Base-by-base conservation (phyloP, 306 rosid species). In the Vicia sativa region DNA sequence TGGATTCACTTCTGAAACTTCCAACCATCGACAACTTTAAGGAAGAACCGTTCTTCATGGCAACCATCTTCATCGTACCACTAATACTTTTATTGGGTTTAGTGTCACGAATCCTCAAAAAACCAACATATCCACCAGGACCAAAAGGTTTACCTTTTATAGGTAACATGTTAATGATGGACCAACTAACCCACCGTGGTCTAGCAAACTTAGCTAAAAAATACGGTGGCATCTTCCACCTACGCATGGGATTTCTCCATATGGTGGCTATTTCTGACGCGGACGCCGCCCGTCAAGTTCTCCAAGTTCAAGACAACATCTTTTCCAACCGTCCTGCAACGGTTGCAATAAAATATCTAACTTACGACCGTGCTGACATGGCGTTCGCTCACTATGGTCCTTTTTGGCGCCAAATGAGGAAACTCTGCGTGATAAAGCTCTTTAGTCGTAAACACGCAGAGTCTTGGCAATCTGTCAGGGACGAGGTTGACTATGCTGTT, bases 371-470 rank as follows among this genome's bases (percentile, higher is more conserved):
- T 0, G 96, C 96, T 0, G 97, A 92, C 87, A 92, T 92, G 97
- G 97, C 95, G 0, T 92, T 92, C 4, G 95, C 97, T 13, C 86
- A 89, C 86, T 89, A 92, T 34, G 97, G 96, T 0, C 96, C 97
- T 11, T 92, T 89, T 56, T 92, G 97, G 97, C 79, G 96, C 2
- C 97, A 92, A 79, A 92, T 92, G 96, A 62, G 96, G 0, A 92
- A 89, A 79, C 81, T 92, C 1, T 92, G 97, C 34, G 97, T 92
- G 43, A 82, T 89, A 87, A 85, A 86, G 65, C 89, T 92, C 11
- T 92, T 92, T 63, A 84, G 95, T 79, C 95, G 96, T 15, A 87
- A 81, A n/a, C 84, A 90, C 0, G 87, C 85, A 0, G 95, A 92
- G 89, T 92, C 96, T 0, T 92, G 97, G 97, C 72, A 73, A 23